Base-by-base conservation (phyloP, 345 rosid genomes). In the Sisymbrium altissimum region DNA sequence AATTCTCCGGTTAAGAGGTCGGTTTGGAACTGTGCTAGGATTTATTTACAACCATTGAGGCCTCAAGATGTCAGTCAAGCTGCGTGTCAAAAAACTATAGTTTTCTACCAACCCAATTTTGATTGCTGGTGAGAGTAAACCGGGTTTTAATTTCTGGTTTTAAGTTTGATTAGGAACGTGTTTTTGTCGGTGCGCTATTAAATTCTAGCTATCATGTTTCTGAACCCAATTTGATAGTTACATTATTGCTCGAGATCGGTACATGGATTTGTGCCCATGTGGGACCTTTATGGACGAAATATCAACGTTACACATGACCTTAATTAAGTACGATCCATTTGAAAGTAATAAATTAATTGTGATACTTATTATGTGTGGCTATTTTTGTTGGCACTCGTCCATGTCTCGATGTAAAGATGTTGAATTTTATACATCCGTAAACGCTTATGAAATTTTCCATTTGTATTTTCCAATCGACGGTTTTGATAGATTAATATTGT, bases 1-100 rank as follows among this genome's bases (percentile, higher is more conserved):
- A 90, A 57, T 91, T 93, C 78, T 77, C 66, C 32, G 14, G 63
- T 41, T 77, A 71, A 56, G 46, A 44, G 32, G 10, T 46, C 6
- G 63, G 43, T 30, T 52, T 57, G 40, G 10, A 27, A 13, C 9
- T 36, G 21, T 35, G 41, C n/a, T 33, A 54, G 5, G 7, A 25
- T 54, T n/a, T 27, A 11, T 40, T 10, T 40, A 19, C 49, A 54
- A 19, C 7, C 48, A 9, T n/a, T 38, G 60, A 60, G 29, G 19
- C 46, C 39, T 30, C 30, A 29, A 27, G 53, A 41, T 57, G 44
- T 15, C 53, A 53, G 38, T 36, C 12, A 36, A 64, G 19, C 3
- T 39, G 39, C 13, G 33, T 14, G 2, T 52, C 13, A 41, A 53
- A 18, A 53, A 13, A 3, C 43, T 57, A 62, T 30, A 17, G 5